Conservation (phyloP, 2,329 filamentous ascomycete species). For the Hymenoscyphus linearis region DNA sequence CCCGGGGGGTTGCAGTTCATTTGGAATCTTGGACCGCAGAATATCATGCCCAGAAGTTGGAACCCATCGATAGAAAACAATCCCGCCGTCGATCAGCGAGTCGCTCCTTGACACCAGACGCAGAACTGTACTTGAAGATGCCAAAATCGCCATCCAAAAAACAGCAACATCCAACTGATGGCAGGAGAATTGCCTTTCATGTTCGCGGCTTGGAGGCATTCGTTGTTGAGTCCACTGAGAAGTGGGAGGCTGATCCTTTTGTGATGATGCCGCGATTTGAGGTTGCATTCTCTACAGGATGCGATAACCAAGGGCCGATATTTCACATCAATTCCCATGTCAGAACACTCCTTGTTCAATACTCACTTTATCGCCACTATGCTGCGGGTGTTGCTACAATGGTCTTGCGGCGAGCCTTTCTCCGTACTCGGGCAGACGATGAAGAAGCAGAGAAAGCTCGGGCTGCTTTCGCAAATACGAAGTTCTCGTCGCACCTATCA, state of each 20-base stretch:
- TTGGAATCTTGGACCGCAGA: conserved; percentile 84
- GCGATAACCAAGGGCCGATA: conserved; percentile 79
- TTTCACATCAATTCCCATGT: conserved; percentile 82
- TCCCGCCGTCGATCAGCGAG: conserved; percentile 66
- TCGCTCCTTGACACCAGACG: conserved; percentile 61
- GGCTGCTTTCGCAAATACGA: conserved; percentile 14
- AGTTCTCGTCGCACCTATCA: conserved; percentile 21
- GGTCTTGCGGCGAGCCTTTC: conserved; percentile 68
- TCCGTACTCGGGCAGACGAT: conserved; percentile 44
- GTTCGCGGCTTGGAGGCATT: conserved; percentile 82
- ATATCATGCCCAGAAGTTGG: conserved; percentile 76
- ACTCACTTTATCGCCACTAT: conserved; percentile 92
- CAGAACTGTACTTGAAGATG: conserved; percentile 51
- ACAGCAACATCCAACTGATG: conserved; percentile 58
- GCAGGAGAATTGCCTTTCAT: conserved; percentile 74
- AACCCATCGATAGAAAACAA: conserved; percentile 53
- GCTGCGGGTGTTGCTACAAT: conserved; percentile 75
- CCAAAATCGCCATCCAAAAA: conserved; percentile 49
- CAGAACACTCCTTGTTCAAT: conserved; percentile 74
- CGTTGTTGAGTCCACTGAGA: conserved; percentile 81
- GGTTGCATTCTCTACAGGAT: conserved; percentile 75
- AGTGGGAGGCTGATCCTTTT: conserved; percentile 80
- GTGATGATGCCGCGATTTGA: conserved; percentile 83
- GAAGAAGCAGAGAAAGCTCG: conserved; percentile 37
- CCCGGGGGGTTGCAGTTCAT: conserved; percentile 78